Percentiles rank a stretch among this genome's conserved stretches.
Evolutionary conservation across 2,329 filamentous ascomycete species (phyloP).

Genomic region (Pseudogymnoascus sp.): DNA sequence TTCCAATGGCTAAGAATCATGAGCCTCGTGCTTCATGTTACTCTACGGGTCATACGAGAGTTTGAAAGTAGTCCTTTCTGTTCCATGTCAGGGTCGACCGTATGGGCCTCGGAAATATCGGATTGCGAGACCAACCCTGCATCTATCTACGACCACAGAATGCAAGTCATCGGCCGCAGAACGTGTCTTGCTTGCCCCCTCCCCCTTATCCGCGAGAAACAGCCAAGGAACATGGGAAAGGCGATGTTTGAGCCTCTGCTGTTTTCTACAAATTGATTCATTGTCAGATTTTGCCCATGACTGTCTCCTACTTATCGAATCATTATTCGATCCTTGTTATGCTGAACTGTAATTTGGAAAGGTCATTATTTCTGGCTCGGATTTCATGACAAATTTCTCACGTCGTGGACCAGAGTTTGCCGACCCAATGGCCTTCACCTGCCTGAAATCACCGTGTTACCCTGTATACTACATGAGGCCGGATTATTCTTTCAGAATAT

Average conservation of each 20-base stretch:
- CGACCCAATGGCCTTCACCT: neutral
- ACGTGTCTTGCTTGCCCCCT: neutral
- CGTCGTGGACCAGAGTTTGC: neutral
- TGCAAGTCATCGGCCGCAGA: slow-evolving; percentile 3
- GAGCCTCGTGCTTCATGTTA: neutral
- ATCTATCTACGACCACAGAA: neutral
- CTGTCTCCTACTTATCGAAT: neutral
- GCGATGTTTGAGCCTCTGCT: neutral
- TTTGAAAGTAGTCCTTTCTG: neutral
- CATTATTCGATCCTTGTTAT: neutral
- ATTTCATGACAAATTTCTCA: slow-evolving; percentile 5
- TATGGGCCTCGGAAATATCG: neutral
- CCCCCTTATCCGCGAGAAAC: neutral
- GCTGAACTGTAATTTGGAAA: neutral
- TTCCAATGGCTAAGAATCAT: neutral
- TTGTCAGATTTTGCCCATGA: neutral
- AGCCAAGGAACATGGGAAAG: neutral
- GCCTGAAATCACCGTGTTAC: neutral
- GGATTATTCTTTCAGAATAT: neutral
- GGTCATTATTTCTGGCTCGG: neutral
- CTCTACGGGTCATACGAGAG: neutral
- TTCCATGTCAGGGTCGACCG: neutral
- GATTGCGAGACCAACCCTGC: neutral
- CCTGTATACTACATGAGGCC: neutral
- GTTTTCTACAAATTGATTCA: neutral